A percentile compares a stretch with the other conserved stretches of the same genome.
phyloP scores from a whole-genome alignment of 768 basidiomycete genomes.

The Hygrocybe coccinea region DNA sequence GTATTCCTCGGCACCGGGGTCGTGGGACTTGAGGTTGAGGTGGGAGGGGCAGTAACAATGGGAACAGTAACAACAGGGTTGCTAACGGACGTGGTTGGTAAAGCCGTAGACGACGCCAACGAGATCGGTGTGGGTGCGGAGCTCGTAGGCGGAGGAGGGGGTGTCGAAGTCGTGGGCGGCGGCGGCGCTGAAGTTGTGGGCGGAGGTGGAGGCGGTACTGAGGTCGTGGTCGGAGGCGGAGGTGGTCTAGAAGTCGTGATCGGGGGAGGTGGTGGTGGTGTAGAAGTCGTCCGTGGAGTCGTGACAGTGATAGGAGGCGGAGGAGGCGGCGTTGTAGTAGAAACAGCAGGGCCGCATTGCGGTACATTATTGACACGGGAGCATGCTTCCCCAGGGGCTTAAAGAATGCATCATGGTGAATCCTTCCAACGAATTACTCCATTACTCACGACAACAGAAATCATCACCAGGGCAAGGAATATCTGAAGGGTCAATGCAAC shows the following conservation, averaged over 20 bases:
- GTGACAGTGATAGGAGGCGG: background rate
- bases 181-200: background rate
- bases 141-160: background rate
- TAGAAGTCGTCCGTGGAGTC: background rate
- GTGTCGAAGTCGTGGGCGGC: background rate
- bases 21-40: background rate
- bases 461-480: background rate
- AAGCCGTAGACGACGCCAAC: background rate
- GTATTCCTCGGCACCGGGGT: background rate
- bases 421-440: background rate
- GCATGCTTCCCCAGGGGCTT: background rate
- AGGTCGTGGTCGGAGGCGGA: background rate
- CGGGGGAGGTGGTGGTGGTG: background rate
- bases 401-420: background rate
- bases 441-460: slow-evolving; percentile 1
- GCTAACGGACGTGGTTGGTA: background rate
- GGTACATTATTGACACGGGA: background rate
- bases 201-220: background rate
- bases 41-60: background rate
- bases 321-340: background rate
- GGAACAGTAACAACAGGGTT: background rate
- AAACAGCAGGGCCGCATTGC: background rate
- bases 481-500: background rate
- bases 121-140: background rate
- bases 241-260: background rate